A percentile compares a stretch with the other conserved stretches of the same genome.
These are phyloP conservation scores for Aquilaria sinensis DNA, from an alignment of 345 rosid genomes.

Conservation along the genomic window DNA sequence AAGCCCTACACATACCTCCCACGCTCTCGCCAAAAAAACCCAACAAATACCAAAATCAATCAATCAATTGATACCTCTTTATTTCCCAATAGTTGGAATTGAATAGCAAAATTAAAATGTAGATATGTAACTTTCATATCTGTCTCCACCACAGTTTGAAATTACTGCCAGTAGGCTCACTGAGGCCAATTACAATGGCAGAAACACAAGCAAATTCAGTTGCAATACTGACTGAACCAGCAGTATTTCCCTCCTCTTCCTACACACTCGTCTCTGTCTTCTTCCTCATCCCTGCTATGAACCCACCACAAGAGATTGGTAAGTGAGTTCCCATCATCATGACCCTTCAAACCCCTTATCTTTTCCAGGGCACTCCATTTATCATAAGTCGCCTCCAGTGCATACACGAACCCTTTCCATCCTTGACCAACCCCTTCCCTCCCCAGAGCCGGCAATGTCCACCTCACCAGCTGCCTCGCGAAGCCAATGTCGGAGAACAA, in stretches of 20 bases:
- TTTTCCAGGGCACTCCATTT: slow-evolving; percentile 60
- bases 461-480: slow-evolving; percentile 61
- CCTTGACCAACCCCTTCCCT: slow-evolving; percentile 82
- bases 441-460: slow-evolving; percentile 64
- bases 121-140: too few species aligned
- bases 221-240: slow-evolving; percentile 68
- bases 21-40: too few species aligned
- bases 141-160: too few species aligned
- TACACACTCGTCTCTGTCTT: slow-evolving; percentile 16
- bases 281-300: slow-evolving; percentile 52
- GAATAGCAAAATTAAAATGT: too few species aligned
- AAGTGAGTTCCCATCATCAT: slow-evolving; percentile 77
- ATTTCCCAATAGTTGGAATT: too few species aligned
- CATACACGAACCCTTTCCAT: slow-evolving; percentile 89
- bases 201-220: slow-evolving; percentile 23
- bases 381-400: slow-evolving; percentile 69
- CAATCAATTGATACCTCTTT: too few species aligned
- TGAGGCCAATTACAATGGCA: too few species aligned
- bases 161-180: too few species aligned
- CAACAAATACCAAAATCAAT: too few species aligned
- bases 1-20: too few species aligned
- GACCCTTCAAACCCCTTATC: slow-evolving; percentile 42
- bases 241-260: slow-evolving; percentile 54
- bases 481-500: slow-evolving; percentile 61
- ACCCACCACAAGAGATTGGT: slow-evolving; percentile 90